Percentiles rank a stretch among this genome's conserved stretches.
Evolutionary conservation across 306 rosid species (phyloP).

Genomic region (Cicer pinnatifidum): DNA sequence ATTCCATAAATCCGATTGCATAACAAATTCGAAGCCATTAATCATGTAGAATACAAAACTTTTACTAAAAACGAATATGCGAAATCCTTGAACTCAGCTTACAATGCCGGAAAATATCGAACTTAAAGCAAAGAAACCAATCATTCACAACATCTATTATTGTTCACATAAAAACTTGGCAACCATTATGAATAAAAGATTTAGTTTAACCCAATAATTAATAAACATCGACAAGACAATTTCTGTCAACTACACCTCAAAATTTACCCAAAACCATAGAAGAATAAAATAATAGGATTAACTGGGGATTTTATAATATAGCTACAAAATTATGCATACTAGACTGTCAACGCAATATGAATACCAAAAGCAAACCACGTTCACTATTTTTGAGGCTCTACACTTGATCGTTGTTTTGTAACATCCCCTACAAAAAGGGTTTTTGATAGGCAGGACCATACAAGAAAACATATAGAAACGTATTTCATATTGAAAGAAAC

Average conservation of each 20-base stretch:
- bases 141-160: not conserved
- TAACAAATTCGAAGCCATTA: not conserved
- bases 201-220: not conserved
- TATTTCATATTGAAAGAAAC: slow-evolving; percentile 28
- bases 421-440: slow-evolving; percentile 34
- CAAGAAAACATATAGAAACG: slow-evolving; percentile 19
- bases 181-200: not conserved
- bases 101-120: not conserved
- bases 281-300: too few species aligned
- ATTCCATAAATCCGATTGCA: not conserved
- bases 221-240: not conserved
- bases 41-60: not conserved
- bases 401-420: slow-evolving; percentile 25
- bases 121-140: not conserved
- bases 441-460: slow-evolving; percentile 31
- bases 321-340: slow-evolving; percentile 7
- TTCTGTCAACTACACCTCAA: not conserved
- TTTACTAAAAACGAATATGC: not conserved
- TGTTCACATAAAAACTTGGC: not conserved
- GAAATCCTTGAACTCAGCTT: not conserved
- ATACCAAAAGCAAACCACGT: slow-evolving; percentile 9
- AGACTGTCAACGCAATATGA: not conserved
- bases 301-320: not conserved
- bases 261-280: too few species aligned
- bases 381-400: slow-evolving; percentile 33